A percentile compares a stretch with the other conserved stretches of the same genome.
Conservation (phyloP, 78 protist genomes). For the Paulinella micropora region DNA sequence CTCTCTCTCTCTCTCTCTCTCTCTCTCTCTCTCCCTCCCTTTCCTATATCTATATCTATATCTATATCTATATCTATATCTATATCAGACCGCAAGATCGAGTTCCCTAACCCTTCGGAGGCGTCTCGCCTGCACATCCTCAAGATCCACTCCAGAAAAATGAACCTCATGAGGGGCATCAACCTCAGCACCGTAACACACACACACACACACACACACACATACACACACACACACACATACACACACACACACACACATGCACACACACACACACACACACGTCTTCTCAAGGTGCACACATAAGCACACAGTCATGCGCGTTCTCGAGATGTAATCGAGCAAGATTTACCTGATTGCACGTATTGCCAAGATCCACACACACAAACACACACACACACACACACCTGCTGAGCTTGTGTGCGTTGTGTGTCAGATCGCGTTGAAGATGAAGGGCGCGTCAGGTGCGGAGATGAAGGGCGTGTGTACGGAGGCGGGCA, state of each 20-base stretch:
- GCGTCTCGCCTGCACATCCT: constrained; percentile 81
- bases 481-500: constrained; percentile 97
- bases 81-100: constrained; percentile 98
- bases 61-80: too few species aligned
- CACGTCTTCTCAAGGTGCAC: too few species aligned
- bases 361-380: not conserved
- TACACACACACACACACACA: not conserved
- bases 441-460: constrained; percentile 65
- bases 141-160: constrained; percentile 89
- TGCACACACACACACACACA: too few species aligned
- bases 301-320: too few species aligned
- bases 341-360: too few species aligned
- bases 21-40: too few species aligned
- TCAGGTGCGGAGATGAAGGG: constrained; percentile 97
- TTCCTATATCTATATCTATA: too few species aligned
- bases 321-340: too few species aligned
- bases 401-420: not conserved
- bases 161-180: constrained; percentile 96
- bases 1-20: too few species aligned
- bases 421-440: too few species aligned
- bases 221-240: not conserved
- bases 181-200: constrained; percentile 71
- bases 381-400: not conserved
- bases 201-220: not conserved
- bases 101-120: constrained; percentile 80